Conservation (phyloP, 1,139 yeast genomes). For the Saccharomyces hybrid region DNA sequence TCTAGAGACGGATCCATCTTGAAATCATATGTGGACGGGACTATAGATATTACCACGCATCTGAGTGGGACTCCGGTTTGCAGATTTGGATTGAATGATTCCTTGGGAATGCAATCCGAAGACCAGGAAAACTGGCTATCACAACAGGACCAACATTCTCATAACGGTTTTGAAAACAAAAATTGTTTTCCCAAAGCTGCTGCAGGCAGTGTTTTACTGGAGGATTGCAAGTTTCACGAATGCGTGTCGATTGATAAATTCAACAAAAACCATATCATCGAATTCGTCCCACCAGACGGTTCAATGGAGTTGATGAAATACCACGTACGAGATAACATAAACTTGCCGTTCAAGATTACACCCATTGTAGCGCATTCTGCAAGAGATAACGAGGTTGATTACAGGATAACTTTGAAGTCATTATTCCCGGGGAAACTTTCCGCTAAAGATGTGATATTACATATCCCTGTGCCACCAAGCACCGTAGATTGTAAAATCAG, state of each 20-base stretch:
- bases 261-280: conserved; percentile 58
- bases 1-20: conserved; percentile 53
- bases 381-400: conserved; percentile 44
- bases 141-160: not conserved
- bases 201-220: conserved; percentile 49
- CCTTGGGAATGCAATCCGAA: conserved; percentile 31
- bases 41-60: conserved; percentile 62
- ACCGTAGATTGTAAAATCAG: conserved; percentile 45
- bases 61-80: conserved; percentile 71
- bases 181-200: conserved; percentile 35
- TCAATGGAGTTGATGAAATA: conserved; percentile 83
- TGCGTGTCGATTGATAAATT: conserved; percentile 69
- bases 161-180: conserved; percentile 10
- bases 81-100: conserved; percentile 53
- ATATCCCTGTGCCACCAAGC: conserved; percentile 66
- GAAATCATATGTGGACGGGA: conserved; percentile 71
- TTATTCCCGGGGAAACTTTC: conserved; percentile 52
- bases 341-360: conserved; percentile 65
- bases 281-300: conserved; percentile 88
- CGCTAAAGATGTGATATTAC: conserved; percentile 59
- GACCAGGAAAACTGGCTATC: conserved; percentile 39
- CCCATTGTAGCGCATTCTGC: conserved; percentile 46
- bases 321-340: conserved; percentile 50
- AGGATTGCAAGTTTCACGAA: conserved; percentile 84
- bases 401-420: conserved; percentile 56